Percentiles rank a stretch among this genome's conserved stretches.
Evolutionary conservation across 208 protist species (phyloP).

Genomic region (Porcisia deanei): DNA sequence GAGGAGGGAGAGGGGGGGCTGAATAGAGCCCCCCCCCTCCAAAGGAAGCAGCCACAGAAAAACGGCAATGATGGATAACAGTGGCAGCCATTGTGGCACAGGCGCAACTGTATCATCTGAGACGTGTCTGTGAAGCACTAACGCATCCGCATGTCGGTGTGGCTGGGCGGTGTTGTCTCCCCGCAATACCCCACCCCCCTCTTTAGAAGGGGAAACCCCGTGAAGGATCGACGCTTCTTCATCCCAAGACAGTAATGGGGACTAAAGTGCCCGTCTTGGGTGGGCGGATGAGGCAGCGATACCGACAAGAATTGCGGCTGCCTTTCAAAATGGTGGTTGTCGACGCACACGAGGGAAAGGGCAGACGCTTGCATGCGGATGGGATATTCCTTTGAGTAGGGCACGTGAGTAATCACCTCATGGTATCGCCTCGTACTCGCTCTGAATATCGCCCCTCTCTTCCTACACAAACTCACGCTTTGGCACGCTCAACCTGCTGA

Average conservation of each 20-base stretch:
- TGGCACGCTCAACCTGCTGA: conserved; percentile 56
- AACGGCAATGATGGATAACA: neutral
- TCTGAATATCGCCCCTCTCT: neutral
- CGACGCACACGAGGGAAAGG: neutral
- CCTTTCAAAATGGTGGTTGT: neutral
- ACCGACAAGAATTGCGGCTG: too few relatives aligned
- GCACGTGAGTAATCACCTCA: neutral
- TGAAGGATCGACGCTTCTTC: neutral
- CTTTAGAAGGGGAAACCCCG: neutral
- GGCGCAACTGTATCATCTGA: neutral
- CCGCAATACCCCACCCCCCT: neutral
- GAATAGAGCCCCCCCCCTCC: neutral
- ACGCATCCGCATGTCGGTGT: neutral
- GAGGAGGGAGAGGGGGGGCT: neutral
- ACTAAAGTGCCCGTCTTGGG: neutral
- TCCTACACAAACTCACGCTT: neutral
- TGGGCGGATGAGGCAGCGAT: neutral
- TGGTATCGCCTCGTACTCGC: neutral
- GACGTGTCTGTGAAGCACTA: neutral
- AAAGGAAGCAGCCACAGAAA: neutral
- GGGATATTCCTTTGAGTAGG: neutral
- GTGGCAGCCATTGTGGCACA: neutral
- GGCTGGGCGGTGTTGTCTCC: neutral
- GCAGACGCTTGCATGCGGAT: neutral
- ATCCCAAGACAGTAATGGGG: too few relatives aligned